phyloP scores from a whole-genome alignment of 1,284 basidiomycete genomes.

The Pascua guehoae region DNA sequence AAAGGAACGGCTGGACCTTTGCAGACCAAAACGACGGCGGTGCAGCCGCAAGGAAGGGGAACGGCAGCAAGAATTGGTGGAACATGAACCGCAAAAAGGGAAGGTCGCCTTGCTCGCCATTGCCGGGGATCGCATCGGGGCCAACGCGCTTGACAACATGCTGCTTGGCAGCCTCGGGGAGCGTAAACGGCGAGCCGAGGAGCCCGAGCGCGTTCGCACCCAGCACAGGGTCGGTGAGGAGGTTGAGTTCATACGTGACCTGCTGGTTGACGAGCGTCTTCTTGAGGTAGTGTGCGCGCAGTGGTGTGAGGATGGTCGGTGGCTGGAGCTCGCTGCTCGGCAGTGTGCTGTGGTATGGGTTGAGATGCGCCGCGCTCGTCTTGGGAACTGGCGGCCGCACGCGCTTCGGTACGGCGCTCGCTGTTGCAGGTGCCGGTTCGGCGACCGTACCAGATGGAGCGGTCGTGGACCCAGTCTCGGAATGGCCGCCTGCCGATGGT shows the following conservation, averaged over 20 bases:
- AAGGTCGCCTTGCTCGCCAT: constrained; percentile 55
- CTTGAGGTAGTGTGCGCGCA: constrained; percentile 92
- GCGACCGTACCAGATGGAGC: too few relatives aligned
- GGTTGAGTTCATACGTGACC: constrained; percentile 69
- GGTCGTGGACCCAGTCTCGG: not conserved
- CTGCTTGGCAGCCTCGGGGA: constrained; percentile 55
- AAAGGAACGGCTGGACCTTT: constrained; percentile 88
- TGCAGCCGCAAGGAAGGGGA: constrained; percentile 83
- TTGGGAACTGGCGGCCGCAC: constrained; percentile 12
- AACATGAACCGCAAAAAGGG: constrained; percentile 86
- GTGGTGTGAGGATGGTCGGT: constrained; percentile 61
- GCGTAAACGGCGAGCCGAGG: constrained; percentile 78
- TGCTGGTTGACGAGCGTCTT: constrained; percentile 87
- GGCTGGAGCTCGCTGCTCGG: constrained; percentile 25
- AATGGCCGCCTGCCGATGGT: not conserved
- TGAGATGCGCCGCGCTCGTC: constrained; percentile 26
- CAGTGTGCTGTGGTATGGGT: constrained; percentile 35
- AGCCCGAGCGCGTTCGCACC: constrained; percentile 74
- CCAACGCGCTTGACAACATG: constrained; percentile 48
- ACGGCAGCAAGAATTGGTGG: constrained; percentile 83
- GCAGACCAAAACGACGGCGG: constrained; percentile 84
- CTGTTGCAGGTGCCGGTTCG: too few relatives aligned
- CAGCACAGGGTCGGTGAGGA: constrained; percentile 58
- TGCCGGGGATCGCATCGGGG: constrained; percentile 15
- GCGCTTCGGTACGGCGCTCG: not conserved